Evolutionary conservation across 228 moss, liverwort and hornwort species (phyloP), one percentile per base, ranked within the genome.

Genomic region (Sphagnum magellanicum): DNA sequence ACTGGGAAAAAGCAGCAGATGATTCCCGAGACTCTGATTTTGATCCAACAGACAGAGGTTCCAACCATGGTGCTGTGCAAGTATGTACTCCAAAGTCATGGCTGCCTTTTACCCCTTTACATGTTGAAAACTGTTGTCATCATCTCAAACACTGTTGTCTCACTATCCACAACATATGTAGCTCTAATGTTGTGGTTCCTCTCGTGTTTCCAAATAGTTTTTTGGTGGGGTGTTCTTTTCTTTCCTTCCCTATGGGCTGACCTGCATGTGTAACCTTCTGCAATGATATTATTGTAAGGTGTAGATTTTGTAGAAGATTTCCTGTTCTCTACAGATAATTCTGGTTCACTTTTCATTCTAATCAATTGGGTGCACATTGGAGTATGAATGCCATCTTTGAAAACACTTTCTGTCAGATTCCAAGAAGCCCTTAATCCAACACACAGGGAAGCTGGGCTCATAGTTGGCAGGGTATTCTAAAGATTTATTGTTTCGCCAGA

Each of bases 11-110:
- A 32, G 75, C 92, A 86, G 92, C 89, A 69, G 98, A 98, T 78
- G 98, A 98, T 87, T 94, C 98, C 52, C 85, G 80, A 63, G 98
- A 98, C 70, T 87, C 81, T 14, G 98, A 98, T 77, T 98, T 98
- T 53, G 89, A 91, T 70, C 98, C 98, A 64, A 87, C 85, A 59
- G 93, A 84, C 71, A 81, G 80, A 75, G 83, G 71, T 75, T 84
- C 80, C 68, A 89, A 64, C 68, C 88, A 84, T 81, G 84, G 85
- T 78, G 84, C 84, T 72, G 68, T 72, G 55, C 87, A 73, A 65
- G 74, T 85, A 72, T 82, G 87, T 71, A 9, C 47, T 5, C 6
- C 32, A 46, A 51, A 66, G 50, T 50, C 16, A 8, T 73, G 66
- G 65, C 59, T 66, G 13, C 50, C 57, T 58, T 14, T 59, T 59